These are phyloP conservation scores for Syzygium jambos DNA, from an alignment of 345 rosid genomes.

Conservation along the genomic window DNA sequence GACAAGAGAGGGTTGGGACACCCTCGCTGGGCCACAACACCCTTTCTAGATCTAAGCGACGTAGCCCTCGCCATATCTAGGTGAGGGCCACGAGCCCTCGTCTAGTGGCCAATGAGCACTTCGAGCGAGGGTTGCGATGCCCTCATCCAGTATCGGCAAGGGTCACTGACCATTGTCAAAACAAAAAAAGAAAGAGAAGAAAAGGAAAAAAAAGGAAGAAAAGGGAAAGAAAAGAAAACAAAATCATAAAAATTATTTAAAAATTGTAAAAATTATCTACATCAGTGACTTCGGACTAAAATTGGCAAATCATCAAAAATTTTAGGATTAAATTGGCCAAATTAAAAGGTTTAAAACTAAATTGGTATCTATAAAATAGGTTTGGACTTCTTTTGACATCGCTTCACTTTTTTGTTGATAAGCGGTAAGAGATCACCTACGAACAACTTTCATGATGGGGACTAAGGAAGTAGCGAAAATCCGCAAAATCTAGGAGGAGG, in stretches of 20 bases:
- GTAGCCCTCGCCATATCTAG: neutral
- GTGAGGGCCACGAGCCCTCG: neutral
- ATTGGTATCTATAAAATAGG: neutral
- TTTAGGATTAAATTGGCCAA: neutral
- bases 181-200: neutral
- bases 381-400: neutral
- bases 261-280: neutral
- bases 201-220: neutral
- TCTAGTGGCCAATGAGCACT: neutral
- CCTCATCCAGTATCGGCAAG: too few relatives aligned
- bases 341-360: rapidly evolving
- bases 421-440: neutral
- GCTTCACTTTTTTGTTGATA: neutral
- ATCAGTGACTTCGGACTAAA: rapidly evolving
- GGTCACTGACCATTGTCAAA: rapidly evolving
- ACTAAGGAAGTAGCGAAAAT: neutral
- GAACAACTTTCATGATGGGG: neutral
- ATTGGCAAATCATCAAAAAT: neutral
- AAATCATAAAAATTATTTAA: neutral
- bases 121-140: neutral
- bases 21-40: too few relatives aligned
- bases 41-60: neutral
- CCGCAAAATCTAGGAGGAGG: neutral
- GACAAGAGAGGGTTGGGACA: neutral
- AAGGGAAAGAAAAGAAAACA: neutral